These are phyloP conservation scores for Mortierella sp. DNA, from an alignment of 371 early-diverging fungal species.

Conservation along the genomic window DNA sequence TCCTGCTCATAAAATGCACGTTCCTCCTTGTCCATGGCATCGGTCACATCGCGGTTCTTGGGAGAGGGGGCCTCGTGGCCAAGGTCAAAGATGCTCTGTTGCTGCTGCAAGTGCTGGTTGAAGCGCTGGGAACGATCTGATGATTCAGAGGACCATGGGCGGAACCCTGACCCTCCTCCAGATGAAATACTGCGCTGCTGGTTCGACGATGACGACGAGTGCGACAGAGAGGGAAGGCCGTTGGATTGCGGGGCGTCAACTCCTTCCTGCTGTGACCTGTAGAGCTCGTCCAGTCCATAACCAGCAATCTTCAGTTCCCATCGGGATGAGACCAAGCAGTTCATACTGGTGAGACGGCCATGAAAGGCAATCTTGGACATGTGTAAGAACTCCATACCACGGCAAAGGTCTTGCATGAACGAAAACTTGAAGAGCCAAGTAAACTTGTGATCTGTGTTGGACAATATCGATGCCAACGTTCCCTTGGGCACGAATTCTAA, in stretches of 20 bases:
- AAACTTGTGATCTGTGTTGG: conserved; percentile 63
- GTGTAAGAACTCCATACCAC: conserved; percentile 67
- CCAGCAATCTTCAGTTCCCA: conserved; percentile 69
- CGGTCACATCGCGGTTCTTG: neutral
- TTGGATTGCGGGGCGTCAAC: conserved; percentile 4
- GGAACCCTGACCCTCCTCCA: conserved; percentile 1
- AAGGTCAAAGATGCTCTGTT: conserved; percentile 17
- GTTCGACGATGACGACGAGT: neutral
- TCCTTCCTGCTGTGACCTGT: conserved; percentile 48
- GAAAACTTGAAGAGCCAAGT: conserved; percentile 69
- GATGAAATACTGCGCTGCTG: neutral
- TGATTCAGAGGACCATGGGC: neutral
- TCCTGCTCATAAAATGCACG: conserved; percentile 5
- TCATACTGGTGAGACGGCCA: conserved; percentile 62
- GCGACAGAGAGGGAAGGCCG: conserved; percentile 18
- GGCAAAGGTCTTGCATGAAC: conserved; percentile 65
- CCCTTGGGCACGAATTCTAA: conserved; percentile 66
- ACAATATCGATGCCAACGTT: conserved; percentile 60
- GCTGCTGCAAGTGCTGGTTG: conserved; percentile 4
- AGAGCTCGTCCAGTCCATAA: conserved; percentile 61
- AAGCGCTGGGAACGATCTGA: conserved; percentile 1
- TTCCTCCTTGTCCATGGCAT: conserved; percentile 4
- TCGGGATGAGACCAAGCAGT: conserved; percentile 64
- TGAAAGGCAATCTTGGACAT: conserved; percentile 64
- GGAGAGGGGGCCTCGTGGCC: conserved; percentile 14